These are phyloP conservation scores for Sarocladiaceae sp. DNA, from an alignment of 2,329 filamentous ascomycete genomes.

Conservation along the genomic window DNA sequence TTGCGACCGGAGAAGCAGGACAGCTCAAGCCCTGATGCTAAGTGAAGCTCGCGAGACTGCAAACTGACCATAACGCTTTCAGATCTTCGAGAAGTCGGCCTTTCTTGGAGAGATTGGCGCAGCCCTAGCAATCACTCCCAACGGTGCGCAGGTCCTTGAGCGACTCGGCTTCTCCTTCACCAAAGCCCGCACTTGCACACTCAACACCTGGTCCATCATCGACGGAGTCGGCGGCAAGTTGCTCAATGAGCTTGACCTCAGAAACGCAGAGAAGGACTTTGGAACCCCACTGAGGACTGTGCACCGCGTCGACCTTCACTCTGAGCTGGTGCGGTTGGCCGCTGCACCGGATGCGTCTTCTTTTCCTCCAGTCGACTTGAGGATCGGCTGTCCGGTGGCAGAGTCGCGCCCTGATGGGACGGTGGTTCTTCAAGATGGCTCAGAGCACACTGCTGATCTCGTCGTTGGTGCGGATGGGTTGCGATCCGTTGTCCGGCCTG, in stretches of 20 bases:
- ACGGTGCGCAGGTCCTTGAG: constrained; percentile 27
- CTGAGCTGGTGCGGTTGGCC: constrained; percentile 26
- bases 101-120: constrained; percentile 31
- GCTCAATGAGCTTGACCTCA: not conserved
- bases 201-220: constrained; percentile 15
- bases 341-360: constrained; percentile 20
- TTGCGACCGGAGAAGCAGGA: too few relatives aligned
- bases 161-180: constrained; percentile 29
- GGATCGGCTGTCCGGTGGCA: not conserved
- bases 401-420: constrained; percentile 21
- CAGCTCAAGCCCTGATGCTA: too few relatives aligned
- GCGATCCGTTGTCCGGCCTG: constrained; percentile 24
- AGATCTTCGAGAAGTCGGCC: constrained; percentile 31
- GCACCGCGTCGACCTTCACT: constrained; percentile 35
- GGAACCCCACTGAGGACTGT: constrained; percentile 27
- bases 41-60: not conserved
- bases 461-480: constrained; percentile 40
- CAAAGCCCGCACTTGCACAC: constrained; percentile 20
- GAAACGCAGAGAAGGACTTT: constrained; percentile 13
- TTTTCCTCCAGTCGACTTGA: constrained; percentile 14
- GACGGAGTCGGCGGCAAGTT: constrained; percentile 21
- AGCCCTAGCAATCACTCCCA: constrained; percentile 32
- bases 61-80: constrained; percentile 11
- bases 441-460: constrained; percentile 26
- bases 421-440: constrained; percentile 23